Percentiles rank a stretch among this genome's conserved stretches.
Evolutionary conservation across 2,329 filamentous ascomycete species (phyloP).

Genomic region (Sphaerostilbella broomeana): DNA sequence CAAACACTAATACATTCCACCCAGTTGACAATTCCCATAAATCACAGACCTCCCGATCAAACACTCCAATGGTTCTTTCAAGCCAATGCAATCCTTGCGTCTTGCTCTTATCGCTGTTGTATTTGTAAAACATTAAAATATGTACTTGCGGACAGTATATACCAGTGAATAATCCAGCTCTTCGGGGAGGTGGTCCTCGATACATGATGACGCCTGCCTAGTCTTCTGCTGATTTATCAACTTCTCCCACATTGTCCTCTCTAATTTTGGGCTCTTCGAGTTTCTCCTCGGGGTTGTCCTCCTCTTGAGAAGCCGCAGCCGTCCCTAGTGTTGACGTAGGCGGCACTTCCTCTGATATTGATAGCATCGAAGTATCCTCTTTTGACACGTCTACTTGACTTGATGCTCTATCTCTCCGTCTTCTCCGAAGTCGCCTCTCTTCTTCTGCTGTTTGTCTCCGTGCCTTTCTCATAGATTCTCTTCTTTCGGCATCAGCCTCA

Average conservation of each 20-base stretch:
- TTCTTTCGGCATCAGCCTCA: slow-evolving; percentile 41
- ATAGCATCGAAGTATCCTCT: slow-evolving; percentile 18
- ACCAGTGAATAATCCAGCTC: slow-evolving; percentile 10
- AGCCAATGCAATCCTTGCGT: too few species aligned
- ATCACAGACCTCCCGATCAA: too few species aligned
- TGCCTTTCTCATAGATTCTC: slow-evolving; percentile 54
- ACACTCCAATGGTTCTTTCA: too few species aligned
- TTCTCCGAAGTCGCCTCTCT: slow-evolving; percentile 61
- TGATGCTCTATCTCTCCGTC: slow-evolving; percentile 56
- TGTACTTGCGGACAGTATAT: slow-evolving; percentile 22
- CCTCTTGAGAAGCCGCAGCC: slow-evolving; percentile 7
- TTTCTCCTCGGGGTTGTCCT: slow-evolving; percentile 9
- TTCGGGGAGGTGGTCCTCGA: slow-evolving; percentile 14
- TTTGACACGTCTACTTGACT: slow-evolving; percentile 25
- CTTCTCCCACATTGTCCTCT: too few species aligned
- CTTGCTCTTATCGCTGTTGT: slow-evolving; percentile 13
- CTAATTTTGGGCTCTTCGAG: too few species aligned
- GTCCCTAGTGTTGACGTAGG: slow-evolving; percentile 11
- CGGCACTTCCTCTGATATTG: slow-evolving; percentile 11
- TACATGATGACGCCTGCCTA: slow-evolving; percentile 8
- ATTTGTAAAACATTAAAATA: slow-evolving; percentile 35
- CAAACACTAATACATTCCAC: not conserved
- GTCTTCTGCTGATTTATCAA: too few species aligned
- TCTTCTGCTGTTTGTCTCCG: slow-evolving; percentile 70
- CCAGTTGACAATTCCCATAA: too few species aligned